These are phyloP conservation scores for Pistacia integerrima DNA, from an alignment of 345 rosid species.

Conservation along the genomic window DNA sequence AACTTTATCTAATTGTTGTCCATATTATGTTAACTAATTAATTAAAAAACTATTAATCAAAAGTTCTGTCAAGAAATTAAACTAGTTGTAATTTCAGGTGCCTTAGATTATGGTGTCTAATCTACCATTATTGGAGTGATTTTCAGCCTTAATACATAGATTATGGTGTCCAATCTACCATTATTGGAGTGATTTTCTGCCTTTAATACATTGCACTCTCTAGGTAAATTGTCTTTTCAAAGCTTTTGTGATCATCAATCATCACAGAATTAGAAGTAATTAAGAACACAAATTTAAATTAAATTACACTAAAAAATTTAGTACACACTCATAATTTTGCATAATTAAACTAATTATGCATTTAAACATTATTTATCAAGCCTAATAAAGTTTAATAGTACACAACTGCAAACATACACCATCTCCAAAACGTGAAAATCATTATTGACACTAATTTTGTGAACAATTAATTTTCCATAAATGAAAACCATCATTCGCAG, in stretches of 20 bases:
- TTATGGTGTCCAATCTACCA: conserved; percentile 14
- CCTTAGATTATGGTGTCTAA: conserved; percentile 5
- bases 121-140: conserved; percentile 6
- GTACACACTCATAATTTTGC: no score
- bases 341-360: not conserved
- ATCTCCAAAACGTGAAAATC: no score
- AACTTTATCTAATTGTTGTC: not conserved
- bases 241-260: no score
- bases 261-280: no score
- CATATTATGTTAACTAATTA: not conserved
- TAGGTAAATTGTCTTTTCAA: no score
- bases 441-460: no score
- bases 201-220: not conserved
- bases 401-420: no score
- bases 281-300: no score
- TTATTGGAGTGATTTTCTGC: not conserved
- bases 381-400: no score
- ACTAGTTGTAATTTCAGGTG: not conserved
- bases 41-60: not conserved
- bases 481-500: not conserved
- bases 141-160: not conserved
- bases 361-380: no score
- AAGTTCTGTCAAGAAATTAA: not conserved
- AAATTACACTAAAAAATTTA: no score
- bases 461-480: no score